Base-by-base conservation (phyloP, 1,139 yeast genomes). In the Pneumocystis oryctolagi region DNA sequence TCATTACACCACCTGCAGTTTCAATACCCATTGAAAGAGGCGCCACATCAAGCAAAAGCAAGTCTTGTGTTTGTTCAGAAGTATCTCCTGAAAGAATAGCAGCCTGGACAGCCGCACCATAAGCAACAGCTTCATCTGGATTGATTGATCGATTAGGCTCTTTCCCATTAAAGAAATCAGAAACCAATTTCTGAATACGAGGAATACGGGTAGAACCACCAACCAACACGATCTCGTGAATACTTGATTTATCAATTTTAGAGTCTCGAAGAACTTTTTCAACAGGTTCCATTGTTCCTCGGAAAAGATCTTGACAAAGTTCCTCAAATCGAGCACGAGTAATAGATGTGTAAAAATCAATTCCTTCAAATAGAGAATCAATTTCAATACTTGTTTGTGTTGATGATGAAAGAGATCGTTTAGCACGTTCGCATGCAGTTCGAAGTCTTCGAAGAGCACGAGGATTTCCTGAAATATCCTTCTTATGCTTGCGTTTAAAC, bases 131-230 rank as follows among this genome's bases (percentile, higher is more conserved):
- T 83, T 88, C 95, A 83, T 88, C 97, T 74, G 97, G 97, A 95
- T 90, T 90, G 79, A 90, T 90, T 71, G 96, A 86, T 80, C 85
- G 86, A 81, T 87, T 89, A 76, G 87, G 87, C 82, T 87, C 89
- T 84, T 92, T 90, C 79, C 97, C 97, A 77, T 90, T 92, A 80
- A 92, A 90, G 90, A 84, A 90, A 81, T 92, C 97, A 71, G 96
- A 88, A 72, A 90, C 89, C 76, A 90, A 84, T 81, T 90, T 89
- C 83, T 92, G 97, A 76, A 90, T 87, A 84, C 89, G 89, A 82
- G 97, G 97, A 82, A 90, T 90, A 87, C 97, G 90, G 79, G 98
- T 90, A 71, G 98, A 90, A 84, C 98, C 98, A 85, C 98, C 98
- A 73, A 90, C 98, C 72, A 90, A 83, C 76, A 90, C 98, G 77